Evolutionary conservation across 2,329 filamentous ascomycete species (phyloP), one percentile per base, ranked within the genome.

Genomic region (Xylariaceae sp.): DNA sequence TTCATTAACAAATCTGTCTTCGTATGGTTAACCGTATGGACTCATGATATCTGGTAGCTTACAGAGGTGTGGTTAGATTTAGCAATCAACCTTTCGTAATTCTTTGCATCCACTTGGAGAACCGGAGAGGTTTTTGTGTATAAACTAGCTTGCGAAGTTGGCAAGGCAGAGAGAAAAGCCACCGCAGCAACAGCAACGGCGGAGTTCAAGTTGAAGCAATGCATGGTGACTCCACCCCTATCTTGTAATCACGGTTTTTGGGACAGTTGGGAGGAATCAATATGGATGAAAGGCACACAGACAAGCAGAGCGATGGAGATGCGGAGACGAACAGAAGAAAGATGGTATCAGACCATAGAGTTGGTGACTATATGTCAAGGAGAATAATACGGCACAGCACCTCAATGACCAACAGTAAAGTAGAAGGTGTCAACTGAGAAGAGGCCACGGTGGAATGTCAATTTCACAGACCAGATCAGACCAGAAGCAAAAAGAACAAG

Each of bases 11-110:
- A 29, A 16, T 9, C 29, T 20, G 7, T 44, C 29, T 27, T 9
- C n/a, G 33, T 10, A 15, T 11, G 27, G 33, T 15, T 24, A 3
- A 11, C 8, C 21, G 11, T 8, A 24, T 9, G n/a, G n/a, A n/a
- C 6, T 39, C 16, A 15, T 32, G 27, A 20, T 27, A 27, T 16
- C 9, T 42, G 18, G 32, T 49, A 32, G 24, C 61, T 53, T 82
- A 96, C 92, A 46, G 92, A 92, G 35, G 92, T 95, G 73, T 97
- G 81, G 70, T 97, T 97, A 23, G 92, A 96, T 69, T 90, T 86
- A 40, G 88, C 85, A 72, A 99, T 92, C 61, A 96, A 76, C 58
- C 81, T 83, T 69, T 93, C 86, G 73, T 95, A 97, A 66, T 81
- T 89, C 73, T 88, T 89, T 52, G 81, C 81, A 65, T 88, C 86